These are phyloP conservation scores for Annona squamosa DNA, from an alignment of 164 flowering plant species.

Conservation along the genomic window DNA sequence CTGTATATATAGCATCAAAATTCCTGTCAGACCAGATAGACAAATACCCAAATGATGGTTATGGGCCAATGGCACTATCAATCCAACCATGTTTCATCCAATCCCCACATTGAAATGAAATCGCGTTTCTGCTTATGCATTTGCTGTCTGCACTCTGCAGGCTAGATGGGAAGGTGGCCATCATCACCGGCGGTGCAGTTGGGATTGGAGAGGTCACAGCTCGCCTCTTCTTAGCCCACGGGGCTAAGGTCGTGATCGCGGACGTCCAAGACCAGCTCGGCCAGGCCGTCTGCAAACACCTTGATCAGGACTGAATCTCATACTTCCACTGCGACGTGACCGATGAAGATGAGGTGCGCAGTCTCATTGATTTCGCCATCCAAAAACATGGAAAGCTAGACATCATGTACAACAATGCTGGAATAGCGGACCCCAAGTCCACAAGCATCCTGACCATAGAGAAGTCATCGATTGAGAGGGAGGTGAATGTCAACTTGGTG, in stretches of 20 bases:
- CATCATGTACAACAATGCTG: slow-evolving; percentile 84
- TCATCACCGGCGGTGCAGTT: slow-evolving; percentile 74
- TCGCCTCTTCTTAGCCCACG: slow-evolving; percentile 52
- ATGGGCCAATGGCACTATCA: no score
- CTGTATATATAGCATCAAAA: no score
- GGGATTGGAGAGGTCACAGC: slow-evolving; percentile 84
- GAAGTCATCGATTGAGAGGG: slow-evolving; percentile 33
- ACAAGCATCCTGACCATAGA: slow-evolving; percentile 54
- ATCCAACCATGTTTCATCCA: no score
- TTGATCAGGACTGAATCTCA: background rate
- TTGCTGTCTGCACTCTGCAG: slow-evolving; percentile 17
- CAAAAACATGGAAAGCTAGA: slow-evolving; percentile 49
- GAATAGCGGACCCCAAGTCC: slow-evolving; percentile 44
- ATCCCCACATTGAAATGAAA: no score
- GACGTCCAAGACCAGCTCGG: slow-evolving; percentile 56
- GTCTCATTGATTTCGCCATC: slow-evolving; percentile 57
- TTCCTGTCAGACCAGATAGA: no score
- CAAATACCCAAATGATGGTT: no score
- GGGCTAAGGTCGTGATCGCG: slow-evolving; percentile 67
- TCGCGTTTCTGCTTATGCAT: background rate
- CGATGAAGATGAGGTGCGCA: slow-evolving; percentile 48
- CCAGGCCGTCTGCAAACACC: slow-evolving; percentile 6
- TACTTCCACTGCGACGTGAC: slow-evolving; percentile 51
- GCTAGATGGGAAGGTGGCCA: slow-evolving; percentile 72
- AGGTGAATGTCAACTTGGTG: slow-evolving; percentile 59